phyloP scores from a whole-genome alignment of 306 rosid genomes.

The Vigna trinervia region DNA sequence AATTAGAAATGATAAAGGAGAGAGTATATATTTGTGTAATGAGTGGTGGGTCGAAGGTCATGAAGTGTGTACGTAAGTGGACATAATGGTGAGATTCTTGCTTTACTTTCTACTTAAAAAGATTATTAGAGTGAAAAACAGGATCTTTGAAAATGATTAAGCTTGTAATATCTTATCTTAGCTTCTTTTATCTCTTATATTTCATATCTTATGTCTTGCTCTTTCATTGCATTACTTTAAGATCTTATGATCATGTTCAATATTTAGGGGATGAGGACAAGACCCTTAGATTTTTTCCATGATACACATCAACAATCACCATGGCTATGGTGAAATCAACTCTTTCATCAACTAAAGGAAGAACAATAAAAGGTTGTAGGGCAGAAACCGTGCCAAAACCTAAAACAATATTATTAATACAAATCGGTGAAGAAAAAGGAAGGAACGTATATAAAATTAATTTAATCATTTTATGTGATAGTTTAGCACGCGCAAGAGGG shows the following conservation, averaged over 20 bases:
- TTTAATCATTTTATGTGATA: not conserved
- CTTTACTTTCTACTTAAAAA: slow-evolving; percentile 21
- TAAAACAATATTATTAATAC: slow-evolving; percentile 5
- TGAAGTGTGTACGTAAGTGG: slow-evolving; percentile 17
- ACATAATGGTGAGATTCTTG: slow-evolving; percentile 26
- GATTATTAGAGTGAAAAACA: not conserved
- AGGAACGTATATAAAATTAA: not conserved
- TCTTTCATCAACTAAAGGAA: not conserved
- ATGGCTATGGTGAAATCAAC: slow-evolving; percentile 13
- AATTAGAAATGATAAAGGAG: slow-evolving; percentile 17
- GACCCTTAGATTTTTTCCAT: not conserved
- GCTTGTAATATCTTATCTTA: slow-evolving; percentile 11
- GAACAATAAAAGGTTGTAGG: not conserved
- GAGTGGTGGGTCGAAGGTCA: slow-evolving; percentile 30
- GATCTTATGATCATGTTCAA: slow-evolving; percentile 33
- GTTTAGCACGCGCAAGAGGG: slow-evolving; percentile 15
- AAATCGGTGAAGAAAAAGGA: not conserved
- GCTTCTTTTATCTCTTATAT: not conserved
- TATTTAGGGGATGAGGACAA: slow-evolving; percentile 11
- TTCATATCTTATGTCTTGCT: not conserved
- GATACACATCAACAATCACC: slow-evolving; percentile 12
- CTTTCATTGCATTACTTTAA: slow-evolving; percentile 33
- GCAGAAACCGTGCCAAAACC: not conserved
- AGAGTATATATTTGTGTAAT: slow-evolving; percentile 21
- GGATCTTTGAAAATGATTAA: slow-evolving; percentile 16